Conservation (phyloP, 345 rosid genomes). For the Boechera stricta region DNA sequence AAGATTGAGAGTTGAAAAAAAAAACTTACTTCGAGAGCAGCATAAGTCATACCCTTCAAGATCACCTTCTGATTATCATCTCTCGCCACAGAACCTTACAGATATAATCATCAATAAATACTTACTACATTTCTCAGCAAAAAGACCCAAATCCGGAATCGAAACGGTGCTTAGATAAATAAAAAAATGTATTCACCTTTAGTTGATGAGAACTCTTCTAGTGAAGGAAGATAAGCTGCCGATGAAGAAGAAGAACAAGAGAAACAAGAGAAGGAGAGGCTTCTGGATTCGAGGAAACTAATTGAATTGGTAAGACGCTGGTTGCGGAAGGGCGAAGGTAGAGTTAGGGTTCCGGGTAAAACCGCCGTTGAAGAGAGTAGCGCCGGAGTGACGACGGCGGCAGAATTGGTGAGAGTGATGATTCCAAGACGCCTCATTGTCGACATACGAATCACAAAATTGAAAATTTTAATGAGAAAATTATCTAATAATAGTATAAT, state of each 20-base stretch:
- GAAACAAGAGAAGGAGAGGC: slow-evolving; percentile 31
- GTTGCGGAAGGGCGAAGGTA: slow-evolving; percentile 7
- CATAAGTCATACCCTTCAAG: slow-evolving; percentile 76
- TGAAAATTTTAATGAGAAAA: too few relatives aligned
- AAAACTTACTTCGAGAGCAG: slow-evolving; percentile 66
- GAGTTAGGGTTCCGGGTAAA: slow-evolving; percentile 17
- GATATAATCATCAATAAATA: neutral
- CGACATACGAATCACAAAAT: slow-evolving; percentile 9
- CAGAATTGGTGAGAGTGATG: slow-evolving; percentile 33
- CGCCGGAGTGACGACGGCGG: slow-evolving; percentile 27
- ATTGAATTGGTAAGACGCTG: slow-evolving; percentile 16
- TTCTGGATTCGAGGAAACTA: slow-evolving; percentile 12
- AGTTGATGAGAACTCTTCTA: slow-evolving; percentile 33
- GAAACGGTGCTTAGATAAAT: neutral
- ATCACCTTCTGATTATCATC: slow-evolving; percentile 52
- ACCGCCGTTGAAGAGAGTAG: slow-evolving; percentile 27
- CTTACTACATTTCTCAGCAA: neutral
- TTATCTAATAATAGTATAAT: too few relatives aligned
- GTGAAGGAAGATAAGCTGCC: slow-evolving; percentile 41
- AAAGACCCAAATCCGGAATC: neutral
- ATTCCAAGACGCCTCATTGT: slow-evolving; percentile 43
- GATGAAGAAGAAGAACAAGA: slow-evolving; percentile 17
- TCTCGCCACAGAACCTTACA: slow-evolving; percentile 21
- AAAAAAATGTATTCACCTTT: slow-evolving; percentile 11
- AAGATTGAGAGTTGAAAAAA: neutral